Base-by-base conservation (phyloP, 768 basidiomycete species). In the Termitomyces sp. region DNA sequence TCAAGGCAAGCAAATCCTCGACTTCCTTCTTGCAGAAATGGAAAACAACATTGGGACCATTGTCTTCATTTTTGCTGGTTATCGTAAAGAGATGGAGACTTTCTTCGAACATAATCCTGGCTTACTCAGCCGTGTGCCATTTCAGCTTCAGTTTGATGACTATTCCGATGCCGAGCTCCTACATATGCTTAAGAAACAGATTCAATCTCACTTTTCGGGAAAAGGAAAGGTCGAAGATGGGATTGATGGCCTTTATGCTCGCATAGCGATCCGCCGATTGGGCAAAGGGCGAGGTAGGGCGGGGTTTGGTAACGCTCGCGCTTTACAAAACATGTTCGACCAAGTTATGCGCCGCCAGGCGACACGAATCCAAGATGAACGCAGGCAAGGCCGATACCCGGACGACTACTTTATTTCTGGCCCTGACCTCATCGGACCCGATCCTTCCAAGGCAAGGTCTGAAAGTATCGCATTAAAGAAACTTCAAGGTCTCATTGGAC, bases 51-150 rank as follows among this genome's bases (percentile, higher is more conserved):
- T 83, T 3, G 88, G 85, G 5, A 80, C 71, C 6, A 60, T 88
- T 6, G 82, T 86, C 11, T 89, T 89, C 68, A 80, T 89, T 53
- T 72, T 89, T 2, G 87, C 88, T 0, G 87, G 87, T 4, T 89
- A 89, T 65, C 79, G 72, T 65, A 83, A 79, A 53, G 74, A 89
- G 66, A 88, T 89, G 88, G 87, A 89, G 60, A 81, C 76, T 43
- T 89, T 89, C 70, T 88, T 89, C 57, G 86, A 88, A 58, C 86
- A 87, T 58, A 88, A 89, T 61, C 86, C 87, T 2, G 87, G 87
- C 1, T 66, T 89, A 12, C 68, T 70, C 8, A 87, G 86, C 68
- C 83, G 87, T n/a, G 82, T 89, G 9, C 88, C 87, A 0, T 78
- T 83, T 58, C 68, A 66, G 35, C 71, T 89, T 32, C 70, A 79